phyloP scores from a whole-genome alignment of 495 filamentous ascomycete genomes.

The Lineolata rhizophorae region DNA sequence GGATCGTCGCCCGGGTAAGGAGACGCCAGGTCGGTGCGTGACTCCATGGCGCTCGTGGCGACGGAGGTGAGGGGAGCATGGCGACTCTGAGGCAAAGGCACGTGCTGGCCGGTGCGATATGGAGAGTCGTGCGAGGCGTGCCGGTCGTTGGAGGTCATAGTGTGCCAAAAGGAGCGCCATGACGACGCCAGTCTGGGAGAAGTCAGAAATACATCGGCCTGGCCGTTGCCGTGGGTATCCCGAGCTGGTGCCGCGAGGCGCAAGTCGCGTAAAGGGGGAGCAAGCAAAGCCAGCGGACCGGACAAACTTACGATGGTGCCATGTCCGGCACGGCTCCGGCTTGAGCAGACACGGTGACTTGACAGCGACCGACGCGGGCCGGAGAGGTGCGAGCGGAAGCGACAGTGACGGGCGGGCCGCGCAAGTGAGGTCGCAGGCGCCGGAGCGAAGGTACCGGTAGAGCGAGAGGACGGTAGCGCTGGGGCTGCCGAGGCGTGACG shows the following conservation, averaged over 20 bases:
- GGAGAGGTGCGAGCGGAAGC: too few species aligned
- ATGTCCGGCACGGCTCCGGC: conserved; percentile 6
- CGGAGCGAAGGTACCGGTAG: too few species aligned
- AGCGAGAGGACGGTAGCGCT: too few species aligned
- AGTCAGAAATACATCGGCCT: conserved; percentile 1
- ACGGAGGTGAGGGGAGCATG: conserved; percentile 17
- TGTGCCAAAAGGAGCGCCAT: conserved; percentile 82
- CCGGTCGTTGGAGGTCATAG: conserved; percentile 49
- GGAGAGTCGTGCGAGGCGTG: conserved; percentile 23
- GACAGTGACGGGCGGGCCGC: too few species aligned
- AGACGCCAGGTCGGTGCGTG: conserved; percentile 29
- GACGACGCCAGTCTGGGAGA: conserved; percentile 31
- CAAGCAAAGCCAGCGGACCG: background rate
- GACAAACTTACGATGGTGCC: conserved; percentile 7
- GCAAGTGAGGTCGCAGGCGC: too few species aligned
- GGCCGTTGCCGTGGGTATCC: background rate
- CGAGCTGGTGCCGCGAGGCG: too few species aligned
- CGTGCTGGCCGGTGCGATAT: conserved; percentile 18
- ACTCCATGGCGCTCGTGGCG: conserved; percentile 46
- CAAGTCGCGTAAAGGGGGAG: background rate
- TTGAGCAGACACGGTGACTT: conserved; percentile 2
- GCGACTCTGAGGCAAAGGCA: conserved; percentile 19
- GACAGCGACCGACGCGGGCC: too few species aligned
- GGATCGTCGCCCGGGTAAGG: conserved; percentile 35
- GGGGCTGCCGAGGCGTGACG: too few species aligned